phyloP scores from a whole-genome alignment of 371 early-diverging fungal species.

The Syncephalastrum sp. region DNA sequence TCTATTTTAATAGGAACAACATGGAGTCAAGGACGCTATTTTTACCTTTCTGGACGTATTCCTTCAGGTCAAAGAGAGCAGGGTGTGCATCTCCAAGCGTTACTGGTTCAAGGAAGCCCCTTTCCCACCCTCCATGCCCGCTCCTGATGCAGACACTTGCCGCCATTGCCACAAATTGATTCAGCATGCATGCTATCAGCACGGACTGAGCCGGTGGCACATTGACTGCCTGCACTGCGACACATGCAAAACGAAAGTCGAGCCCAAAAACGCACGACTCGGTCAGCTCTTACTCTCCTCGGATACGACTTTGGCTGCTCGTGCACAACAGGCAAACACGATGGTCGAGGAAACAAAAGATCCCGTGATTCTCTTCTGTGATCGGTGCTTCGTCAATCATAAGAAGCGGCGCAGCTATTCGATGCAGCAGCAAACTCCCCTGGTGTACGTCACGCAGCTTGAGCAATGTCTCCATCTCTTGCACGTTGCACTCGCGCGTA shows the following conservation, averaged over 20 bases:
- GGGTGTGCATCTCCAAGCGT: conserved; percentile 9
- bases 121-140: neutral
- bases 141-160: conserved; percentile 64
- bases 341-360: no score
- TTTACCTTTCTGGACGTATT: conserved; percentile 47
- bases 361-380: conserved; percentile 19
- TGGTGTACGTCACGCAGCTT: conserved; percentile 72
- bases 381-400: conserved; percentile 40
- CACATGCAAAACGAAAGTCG: conserved; percentile 47
- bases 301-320: no score
- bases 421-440: conserved; percentile 47
- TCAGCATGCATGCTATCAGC: conserved; percentile 75
- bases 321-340: no score
- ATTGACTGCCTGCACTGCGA: conserved; percentile 67
- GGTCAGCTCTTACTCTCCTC: no score
- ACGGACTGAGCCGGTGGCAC: conserved; percentile 68
- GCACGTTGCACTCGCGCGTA: conserved; percentile 72
- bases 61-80: conserved; percentile 26
- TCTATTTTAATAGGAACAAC: conserved; percentile 41
- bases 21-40: conserved; percentile 28
- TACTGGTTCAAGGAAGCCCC: conserved; percentile 11
- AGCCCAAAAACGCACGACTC: conserved; percentile 46
- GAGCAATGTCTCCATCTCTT: conserved; percentile 84
- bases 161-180: conserved; percentile 61
- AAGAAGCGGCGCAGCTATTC: conserved; percentile 24